phyloP scores from a whole-genome alignment of 352 stramenopile species.

The Thalassiosira livingstoniorum region DNA sequence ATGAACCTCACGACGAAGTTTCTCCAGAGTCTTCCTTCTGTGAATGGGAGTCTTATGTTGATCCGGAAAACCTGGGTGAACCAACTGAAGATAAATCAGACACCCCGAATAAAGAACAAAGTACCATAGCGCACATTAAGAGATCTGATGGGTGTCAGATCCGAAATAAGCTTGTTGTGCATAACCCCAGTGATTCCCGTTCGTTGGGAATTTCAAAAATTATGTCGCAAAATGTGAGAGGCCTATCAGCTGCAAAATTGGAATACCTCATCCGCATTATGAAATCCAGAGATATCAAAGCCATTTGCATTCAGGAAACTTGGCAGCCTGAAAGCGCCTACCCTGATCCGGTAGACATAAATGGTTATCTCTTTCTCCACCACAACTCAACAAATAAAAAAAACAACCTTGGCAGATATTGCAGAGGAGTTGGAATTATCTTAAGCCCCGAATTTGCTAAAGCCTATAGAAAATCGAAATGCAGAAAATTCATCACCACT shows the following conservation, averaged over 20 bases:
- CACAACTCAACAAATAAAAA: slow-evolving; percentile 11
- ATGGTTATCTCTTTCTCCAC: slow-evolving; percentile 21
- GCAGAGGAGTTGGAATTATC: slow-evolving; percentile 30
- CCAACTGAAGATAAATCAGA: no score
- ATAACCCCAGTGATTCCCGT: background rate
- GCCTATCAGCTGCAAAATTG: background rate
- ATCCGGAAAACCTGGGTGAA: no score
- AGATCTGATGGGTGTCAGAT: no score
- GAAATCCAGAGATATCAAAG: slow-evolving; percentile 4
- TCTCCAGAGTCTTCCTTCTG: no score
- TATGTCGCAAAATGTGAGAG: slow-evolving; percentile 9
- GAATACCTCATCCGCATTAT: slow-evolving; percentile 17
- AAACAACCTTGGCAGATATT: background rate
- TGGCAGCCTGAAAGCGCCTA: no score
- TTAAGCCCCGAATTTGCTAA: slow-evolving; percentile 4
- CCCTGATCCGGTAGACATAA: slow-evolving; percentile 11
- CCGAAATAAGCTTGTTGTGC: no score
- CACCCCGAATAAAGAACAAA: no score
- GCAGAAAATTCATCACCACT: background rate
- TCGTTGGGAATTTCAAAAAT: background rate
- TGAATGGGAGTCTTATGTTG: no score
- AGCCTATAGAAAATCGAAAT: slow-evolving; percentile 10
- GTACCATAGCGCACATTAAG: no score
- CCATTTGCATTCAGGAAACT: slow-evolving; percentile 19
- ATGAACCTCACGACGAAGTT: no score